Percentiles rank a stretch among this genome's conserved stretches.
These are phyloP conservation scores for Solanum pinnatisectum DNA, from an alignment of 257 asterid species.

Conservation along the genomic window DNA sequence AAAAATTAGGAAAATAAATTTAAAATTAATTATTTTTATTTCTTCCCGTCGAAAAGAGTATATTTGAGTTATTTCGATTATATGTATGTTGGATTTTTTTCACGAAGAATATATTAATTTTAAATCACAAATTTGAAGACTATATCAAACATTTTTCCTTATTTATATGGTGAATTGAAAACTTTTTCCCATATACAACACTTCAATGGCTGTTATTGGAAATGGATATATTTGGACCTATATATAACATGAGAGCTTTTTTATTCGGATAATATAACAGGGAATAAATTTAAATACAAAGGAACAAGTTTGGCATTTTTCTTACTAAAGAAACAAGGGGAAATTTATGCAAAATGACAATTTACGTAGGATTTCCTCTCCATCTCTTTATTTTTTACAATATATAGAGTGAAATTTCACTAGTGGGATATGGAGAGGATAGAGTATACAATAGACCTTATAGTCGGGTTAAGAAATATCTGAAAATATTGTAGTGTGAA, in stretches of 20 bases:
- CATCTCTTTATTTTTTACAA: background rate
- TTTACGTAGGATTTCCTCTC: background rate
- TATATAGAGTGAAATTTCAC: background rate
- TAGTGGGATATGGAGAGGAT: accelerated
- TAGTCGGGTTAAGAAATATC: too few species aligned
- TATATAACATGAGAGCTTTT: background rate
- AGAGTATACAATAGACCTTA: background rate
- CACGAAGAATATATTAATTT: too few species aligned
- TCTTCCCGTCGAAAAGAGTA: accelerated
- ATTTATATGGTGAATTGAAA: background rate
- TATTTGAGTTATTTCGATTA: too few species aligned
- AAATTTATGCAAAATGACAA: background rate
- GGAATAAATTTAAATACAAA: background rate
- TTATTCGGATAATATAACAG: background rate
- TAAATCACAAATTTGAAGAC: background rate
- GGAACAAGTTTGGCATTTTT: too few species aligned
- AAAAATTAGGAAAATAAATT: background rate
- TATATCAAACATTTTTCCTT: background rate
- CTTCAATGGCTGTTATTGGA: background rate
- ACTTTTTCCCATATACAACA: background rate
- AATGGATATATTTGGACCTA: background rate
- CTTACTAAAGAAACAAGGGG: too few species aligned
- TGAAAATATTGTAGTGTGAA: background rate
- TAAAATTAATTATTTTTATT: too few species aligned
- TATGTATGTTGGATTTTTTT: too few species aligned